Evolutionary conservation across 176 grass and related monocot genomes (phyloP).

Genomic region (Lolium rigidum): DNA sequence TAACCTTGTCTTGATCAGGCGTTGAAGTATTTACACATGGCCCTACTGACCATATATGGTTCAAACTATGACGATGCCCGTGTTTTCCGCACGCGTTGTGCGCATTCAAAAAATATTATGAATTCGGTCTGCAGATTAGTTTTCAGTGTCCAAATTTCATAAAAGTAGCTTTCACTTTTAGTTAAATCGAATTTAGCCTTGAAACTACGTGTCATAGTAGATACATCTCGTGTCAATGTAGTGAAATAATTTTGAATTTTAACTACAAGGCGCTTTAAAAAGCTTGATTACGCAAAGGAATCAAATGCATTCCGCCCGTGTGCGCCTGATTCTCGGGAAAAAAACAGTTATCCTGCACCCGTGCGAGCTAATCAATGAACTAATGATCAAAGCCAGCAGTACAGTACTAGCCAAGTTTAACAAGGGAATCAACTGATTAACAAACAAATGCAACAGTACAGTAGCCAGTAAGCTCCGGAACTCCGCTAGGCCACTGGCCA

Average conservation of each 20-base stretch:
- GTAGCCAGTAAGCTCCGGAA: conserved; percentile 35
- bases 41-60: not conserved
- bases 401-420: not conserved
- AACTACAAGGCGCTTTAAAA: not conserved
- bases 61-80: no score
- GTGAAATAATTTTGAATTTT: not conserved
- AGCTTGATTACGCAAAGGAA: not conserved
- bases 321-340: conserved; percentile 11
- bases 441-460: not conserved
- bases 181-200: not conserved
- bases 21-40: not conserved
- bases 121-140: not conserved
- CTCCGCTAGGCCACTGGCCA: conserved; percentile 17
- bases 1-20: not conserved
- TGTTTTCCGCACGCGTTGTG: not conserved
- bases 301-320: not conserved
- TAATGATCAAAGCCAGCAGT: conserved; percentile 19
- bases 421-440: conserved; percentile 26
- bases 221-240: not conserved
- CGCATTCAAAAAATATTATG: not conserved
- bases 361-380: conserved; percentile 25
- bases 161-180: not conserved
- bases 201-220: not conserved
- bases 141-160: not conserved
- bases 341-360: conserved; percentile 20